These are phyloP conservation scores for Yamadazyma trypodendri DNA, from an alignment of 1,139 yeast genomes.

Conservation along the genomic window DNA sequence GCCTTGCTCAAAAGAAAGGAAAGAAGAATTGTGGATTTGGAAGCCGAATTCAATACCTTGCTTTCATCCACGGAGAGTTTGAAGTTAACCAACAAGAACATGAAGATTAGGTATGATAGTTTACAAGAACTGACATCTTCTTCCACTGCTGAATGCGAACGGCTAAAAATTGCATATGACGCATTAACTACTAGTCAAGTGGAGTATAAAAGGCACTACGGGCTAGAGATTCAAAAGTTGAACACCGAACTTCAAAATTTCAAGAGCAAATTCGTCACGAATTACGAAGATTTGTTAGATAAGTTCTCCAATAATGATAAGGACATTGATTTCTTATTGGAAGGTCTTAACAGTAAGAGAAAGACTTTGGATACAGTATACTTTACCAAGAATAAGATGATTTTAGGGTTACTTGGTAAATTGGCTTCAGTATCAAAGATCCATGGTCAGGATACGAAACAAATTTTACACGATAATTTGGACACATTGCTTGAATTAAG, in stretches of 20 bases:
- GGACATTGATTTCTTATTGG: slow-evolving; percentile 45
- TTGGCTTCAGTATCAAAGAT: slow-evolving; percentile 46
- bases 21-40: slow-evolving; percentile 61
- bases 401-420: slow-evolving; percentile 42
- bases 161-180: slow-evolving; percentile 62
- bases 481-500: slow-evolving; percentile 28
- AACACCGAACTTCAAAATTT: slow-evolving; percentile 32
- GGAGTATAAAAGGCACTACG: slow-evolving; percentile 56
- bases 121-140: slow-evolving; percentile 47
- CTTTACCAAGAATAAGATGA: slow-evolving; percentile 45
- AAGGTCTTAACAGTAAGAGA: slow-evolving; percentile 40
- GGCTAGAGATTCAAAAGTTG: slow-evolving; percentile 29
- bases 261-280: slow-evolving; percentile 33
- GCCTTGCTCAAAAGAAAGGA: slow-evolving; percentile 64
- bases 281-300: slow-evolving; percentile 27
- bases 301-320: slow-evolving; percentile 39
- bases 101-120: slow-evolving; percentile 49
- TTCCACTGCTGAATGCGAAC: slow-evolving; percentile 53
- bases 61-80: slow-evolving; percentile 44
- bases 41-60: slow-evolving; percentile 50
- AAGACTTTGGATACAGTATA: slow-evolving; percentile 46
- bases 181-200: slow-evolving; percentile 55
- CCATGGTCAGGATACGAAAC: slow-evolving; percentile 49
- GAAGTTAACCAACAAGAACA: slow-evolving; percentile 45
- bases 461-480: slow-evolving; percentile 32